These are phyloP conservation scores for Coemansia sp. DNA, from an alignment of 192 early-diverging fungal species.

Conservation along the genomic window DNA sequence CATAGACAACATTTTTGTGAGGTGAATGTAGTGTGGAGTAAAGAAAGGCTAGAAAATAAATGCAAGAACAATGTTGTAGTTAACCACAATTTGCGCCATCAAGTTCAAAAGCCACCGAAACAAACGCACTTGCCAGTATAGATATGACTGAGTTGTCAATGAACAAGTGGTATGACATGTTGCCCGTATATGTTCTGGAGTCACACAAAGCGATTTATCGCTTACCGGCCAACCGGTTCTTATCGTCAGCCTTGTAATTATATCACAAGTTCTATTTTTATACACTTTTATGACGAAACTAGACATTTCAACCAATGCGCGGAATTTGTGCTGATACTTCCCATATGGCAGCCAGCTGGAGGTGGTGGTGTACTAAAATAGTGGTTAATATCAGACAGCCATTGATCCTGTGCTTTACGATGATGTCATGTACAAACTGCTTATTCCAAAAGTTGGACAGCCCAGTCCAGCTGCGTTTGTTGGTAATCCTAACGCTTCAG, in stretches of 20 bases:
- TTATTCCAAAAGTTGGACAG: too few species aligned
- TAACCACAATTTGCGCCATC: not conserved
- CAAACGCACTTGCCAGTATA: not conserved
- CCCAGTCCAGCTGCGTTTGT: too few species aligned
- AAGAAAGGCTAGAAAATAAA: not conserved
- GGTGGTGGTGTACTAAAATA: too few species aligned
- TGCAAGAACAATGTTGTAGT: not conserved
- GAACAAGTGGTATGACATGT: not conserved
- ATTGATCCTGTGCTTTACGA: too few species aligned
- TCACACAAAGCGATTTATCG: not conserved
- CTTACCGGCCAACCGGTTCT: conserved; percentile 32
- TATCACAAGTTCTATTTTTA: too few species aligned
- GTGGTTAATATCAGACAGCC: too few species aligned
- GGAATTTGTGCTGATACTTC: too few species aligned
- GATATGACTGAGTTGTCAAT: not conserved
- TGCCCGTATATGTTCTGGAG: not conserved
- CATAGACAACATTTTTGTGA: not conserved
- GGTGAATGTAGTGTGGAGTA: not conserved
- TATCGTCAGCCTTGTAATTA: conserved; percentile 17
- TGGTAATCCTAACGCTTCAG: too few species aligned
- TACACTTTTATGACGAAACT: too few species aligned
- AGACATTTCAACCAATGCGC: too few species aligned
- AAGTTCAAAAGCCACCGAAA: not conserved
- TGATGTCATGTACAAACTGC: too few species aligned
- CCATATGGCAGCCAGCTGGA: too few species aligned